Evolutionary conservation across 208 protist species (phyloP).

Genomic region (Wallacemonas collosoma): DNA sequence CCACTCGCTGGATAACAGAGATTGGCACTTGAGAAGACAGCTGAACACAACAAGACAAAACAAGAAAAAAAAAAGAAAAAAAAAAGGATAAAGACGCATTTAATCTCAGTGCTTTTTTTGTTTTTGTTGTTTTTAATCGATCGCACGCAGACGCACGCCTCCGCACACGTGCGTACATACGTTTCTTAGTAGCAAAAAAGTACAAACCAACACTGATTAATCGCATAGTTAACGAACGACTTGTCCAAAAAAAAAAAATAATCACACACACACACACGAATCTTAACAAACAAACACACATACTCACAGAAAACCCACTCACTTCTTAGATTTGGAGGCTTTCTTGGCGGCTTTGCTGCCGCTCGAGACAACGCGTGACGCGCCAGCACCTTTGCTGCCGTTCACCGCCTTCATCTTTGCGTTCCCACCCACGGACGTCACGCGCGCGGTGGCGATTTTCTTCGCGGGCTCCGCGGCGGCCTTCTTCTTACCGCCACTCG

Average conservation of each 20-base stretch:
- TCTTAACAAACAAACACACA: neutral
- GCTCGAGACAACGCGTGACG: slow-evolving; percentile 41
- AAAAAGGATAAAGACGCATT: neutral
- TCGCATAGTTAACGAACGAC: neutral
- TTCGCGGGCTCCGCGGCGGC: slow-evolving; percentile 24
- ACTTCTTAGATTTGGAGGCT: slow-evolving; percentile 23
- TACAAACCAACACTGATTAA: slow-evolving; percentile 13
- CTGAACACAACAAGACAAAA: slow-evolving; percentile 7
- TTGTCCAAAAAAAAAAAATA: slow-evolving; percentile 5
- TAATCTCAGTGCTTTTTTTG: slow-evolving; percentile 15
- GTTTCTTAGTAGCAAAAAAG: neutral
- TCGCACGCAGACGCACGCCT: neutral
- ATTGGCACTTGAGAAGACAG: neutral
- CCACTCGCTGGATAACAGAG: no score
- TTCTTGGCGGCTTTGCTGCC: slow-evolving; percentile 38
- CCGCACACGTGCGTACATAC: no score
- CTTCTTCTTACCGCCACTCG: slow-evolving; percentile 5
- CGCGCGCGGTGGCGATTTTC: slow-evolving; percentile 19
- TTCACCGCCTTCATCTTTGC: slow-evolving; percentile 54
- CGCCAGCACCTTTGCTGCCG: slow-evolving; percentile 11
- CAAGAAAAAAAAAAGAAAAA: slow-evolving; percentile 7
- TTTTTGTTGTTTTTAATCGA: slow-evolving; percentile 1
- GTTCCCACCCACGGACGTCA: slow-evolving; percentile 20
- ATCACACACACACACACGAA: neutral
- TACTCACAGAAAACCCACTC: neutral